phyloP scores from a whole-genome alignment of 352 stramenopile species.

The Phytophthora pseudosyringae region DNA sequence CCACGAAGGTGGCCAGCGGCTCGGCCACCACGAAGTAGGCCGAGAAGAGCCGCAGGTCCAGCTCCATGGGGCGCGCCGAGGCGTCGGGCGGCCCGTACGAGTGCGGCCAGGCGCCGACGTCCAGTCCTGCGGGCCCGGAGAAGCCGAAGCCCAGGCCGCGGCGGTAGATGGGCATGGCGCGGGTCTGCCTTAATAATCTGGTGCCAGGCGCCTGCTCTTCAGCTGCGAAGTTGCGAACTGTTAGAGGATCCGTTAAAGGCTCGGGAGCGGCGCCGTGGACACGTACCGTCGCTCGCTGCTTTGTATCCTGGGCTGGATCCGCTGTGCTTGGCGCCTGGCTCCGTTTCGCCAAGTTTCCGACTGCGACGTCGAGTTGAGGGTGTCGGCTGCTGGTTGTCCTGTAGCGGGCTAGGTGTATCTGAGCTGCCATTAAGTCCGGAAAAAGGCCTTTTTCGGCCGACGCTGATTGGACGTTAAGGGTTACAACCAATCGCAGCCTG shows the following conservation, averaged over 20 bases:
- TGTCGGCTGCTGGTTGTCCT: not conserved
- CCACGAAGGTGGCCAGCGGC: slow-evolving; percentile 76
- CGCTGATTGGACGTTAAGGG: slow-evolving; percentile 3
- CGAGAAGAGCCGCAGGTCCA: slow-evolving; percentile 79
- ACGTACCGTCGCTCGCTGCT: slow-evolving; percentile 23
- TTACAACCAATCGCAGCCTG: slow-evolving; percentile 15
- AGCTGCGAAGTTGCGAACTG: slow-evolving; percentile 15
- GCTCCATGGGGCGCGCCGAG: slow-evolving; percentile 41
- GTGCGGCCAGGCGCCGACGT: slow-evolving; percentile 46
- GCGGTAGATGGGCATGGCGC: slow-evolving; percentile 63
- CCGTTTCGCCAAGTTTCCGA: slow-evolving; percentile 21
- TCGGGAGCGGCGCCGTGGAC: slow-evolving; percentile 22
- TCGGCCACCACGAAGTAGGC: slow-evolving; percentile 83
- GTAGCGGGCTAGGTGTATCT: slow-evolving; percentile 29
- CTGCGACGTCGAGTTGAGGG: slow-evolving; percentile 23
- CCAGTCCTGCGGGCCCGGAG: slow-evolving; percentile 24
- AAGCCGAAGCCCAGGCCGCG: slow-evolving; percentile 62
- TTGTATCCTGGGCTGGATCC: slow-evolving; percentile 22
- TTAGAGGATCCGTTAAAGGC: not conserved
- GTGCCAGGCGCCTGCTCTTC: not conserved
- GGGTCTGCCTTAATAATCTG: not conserved
- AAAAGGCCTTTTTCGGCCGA: not conserved
- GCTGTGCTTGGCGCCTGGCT: not conserved
- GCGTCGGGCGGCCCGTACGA: slow-evolving; percentile 60
- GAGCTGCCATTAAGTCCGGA: slow-evolving; percentile 14